Base-by-base conservation (phyloP, 805 yeast species). In the Ogataea pini region DNA sequence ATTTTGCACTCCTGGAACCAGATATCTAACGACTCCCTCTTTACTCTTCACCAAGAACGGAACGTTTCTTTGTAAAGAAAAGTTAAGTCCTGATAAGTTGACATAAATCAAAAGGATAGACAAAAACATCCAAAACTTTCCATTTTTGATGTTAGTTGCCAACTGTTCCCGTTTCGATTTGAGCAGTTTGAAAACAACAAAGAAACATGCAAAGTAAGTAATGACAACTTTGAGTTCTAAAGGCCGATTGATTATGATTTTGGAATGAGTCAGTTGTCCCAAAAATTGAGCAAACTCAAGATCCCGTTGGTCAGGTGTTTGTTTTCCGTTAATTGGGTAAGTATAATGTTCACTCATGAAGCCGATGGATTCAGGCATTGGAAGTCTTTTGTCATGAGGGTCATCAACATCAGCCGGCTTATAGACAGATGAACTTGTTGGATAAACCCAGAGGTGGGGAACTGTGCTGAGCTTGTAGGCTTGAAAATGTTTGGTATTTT, bases 361-460 rank as follows among this genome's bases (percentile, higher is more conserved):
- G 12, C 47, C 48, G 3, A 56, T 47, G 8, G 16, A 8, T 7
- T 37, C 43, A 1, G 64, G 65, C 28, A 39, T 29, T 7, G 49
- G 52, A 2, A 52, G 29, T 27, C 59, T 46, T n/a, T 39, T 42
- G 41, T 58, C 59, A n/a, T 36, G 33, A 7, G 43, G 49, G 27
- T 62, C 67, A 19, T 53, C 71, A 36, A 20, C 46, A 3, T 54
- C 56, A 33, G 51, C 52, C 82, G 85, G 39, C 22, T 51, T 57
- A 37, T 58, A 58, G 7, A 58, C 48, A 2, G 22, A 8, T 2
- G 51, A 46, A 2, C 54, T 44, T 2, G 39, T 41, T 3, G 90
- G 89, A 47, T 79, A 74, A 2, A 85, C 68, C 81, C 89, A 80
- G n/a, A 84, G 55, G 50, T 80, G 83, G 1, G 95, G 94, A 3